Evolutionary conservation across 345 rosid species (phyloP).

Genomic region (Eutrema heterophyllum): DNA sequence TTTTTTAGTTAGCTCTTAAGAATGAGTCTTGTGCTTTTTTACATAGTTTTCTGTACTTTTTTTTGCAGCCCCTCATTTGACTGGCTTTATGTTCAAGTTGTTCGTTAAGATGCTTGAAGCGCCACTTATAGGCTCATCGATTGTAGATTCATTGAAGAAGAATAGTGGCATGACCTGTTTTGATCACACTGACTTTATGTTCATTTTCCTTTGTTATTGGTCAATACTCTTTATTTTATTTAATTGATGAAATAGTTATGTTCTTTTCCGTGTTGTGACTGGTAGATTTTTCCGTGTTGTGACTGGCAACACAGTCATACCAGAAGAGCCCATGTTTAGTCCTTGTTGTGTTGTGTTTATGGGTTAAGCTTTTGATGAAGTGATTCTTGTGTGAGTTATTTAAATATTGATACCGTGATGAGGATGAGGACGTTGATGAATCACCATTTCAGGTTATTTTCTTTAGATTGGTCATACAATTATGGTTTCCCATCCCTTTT

Average conservation of each 20-base stretch:
- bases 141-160: conserved; percentile 49
- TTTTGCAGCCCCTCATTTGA: conserved; percentile 77
- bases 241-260: not conserved
- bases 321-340: conserved; percentile 84
- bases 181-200: too few species aligned
- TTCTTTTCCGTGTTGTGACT: conserved; percentile 3
- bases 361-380: too few species aligned
- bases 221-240: not conserved
- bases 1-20: not conserved
- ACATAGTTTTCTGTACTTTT: not conserved
- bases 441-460: too few species aligned
- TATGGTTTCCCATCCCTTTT: too few species aligned
- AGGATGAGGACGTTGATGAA: too few species aligned
- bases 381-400: too few species aligned
- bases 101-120: conserved; percentile 57
- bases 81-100: conserved; percentile 57
- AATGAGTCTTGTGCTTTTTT: not conserved
- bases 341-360: too few species aligned
- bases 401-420: too few species aligned
- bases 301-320: conserved; percentile 58
- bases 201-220: not conserved
- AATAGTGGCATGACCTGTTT: conserved; percentile 47
- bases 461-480: too few species aligned
- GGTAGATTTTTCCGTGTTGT: conserved; percentile 75
- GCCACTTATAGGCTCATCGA: conserved; percentile 55